Evolutionary conservation across 2,329 filamentous ascomycete species (phyloP).

Genomic region (Periconia macrospinosa): DNA sequence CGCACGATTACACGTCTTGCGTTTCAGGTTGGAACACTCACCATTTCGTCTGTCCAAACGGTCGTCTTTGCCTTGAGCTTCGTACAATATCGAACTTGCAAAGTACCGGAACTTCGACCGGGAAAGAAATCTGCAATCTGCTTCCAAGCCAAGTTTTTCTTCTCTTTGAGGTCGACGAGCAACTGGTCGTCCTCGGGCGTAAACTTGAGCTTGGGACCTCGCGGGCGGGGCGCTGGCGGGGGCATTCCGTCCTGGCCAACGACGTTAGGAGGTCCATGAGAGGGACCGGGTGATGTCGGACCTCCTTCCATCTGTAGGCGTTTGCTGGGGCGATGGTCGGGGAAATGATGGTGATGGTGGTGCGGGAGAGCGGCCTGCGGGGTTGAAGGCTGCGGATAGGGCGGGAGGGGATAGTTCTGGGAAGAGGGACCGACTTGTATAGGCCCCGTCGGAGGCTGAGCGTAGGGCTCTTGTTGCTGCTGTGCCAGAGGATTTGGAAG

Average conservation of each 20-base stretch:
- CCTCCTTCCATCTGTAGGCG: slow-evolving; percentile 59
- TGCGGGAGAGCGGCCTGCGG: slow-evolving; percentile 30
- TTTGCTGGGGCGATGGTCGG: slow-evolving; percentile 68
- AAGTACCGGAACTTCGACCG: slow-evolving; percentile 82
- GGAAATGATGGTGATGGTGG: slow-evolving; percentile 77
- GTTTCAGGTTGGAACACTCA: slow-evolving; percentile 54
- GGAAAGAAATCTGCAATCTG: slow-evolving; percentile 97
- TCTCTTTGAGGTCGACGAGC: slow-evolving; percentile 88
- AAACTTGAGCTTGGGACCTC: slow-evolving; percentile 90
- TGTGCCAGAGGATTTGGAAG: slow-evolving; percentile 45
- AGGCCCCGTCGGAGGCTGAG: slow-evolving; percentile 36
- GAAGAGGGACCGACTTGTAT: slow-evolving; percentile 44
- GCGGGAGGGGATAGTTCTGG: slow-evolving; percentile 40
- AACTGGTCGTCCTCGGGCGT: slow-evolving; percentile 88
- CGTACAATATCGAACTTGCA: slow-evolving; percentile 93
- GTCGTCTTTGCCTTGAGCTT: slow-evolving; percentile 94
- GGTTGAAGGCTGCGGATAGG: slow-evolving; percentile 34
- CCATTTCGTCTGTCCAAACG: slow-evolving; percentile 91
- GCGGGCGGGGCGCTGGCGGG: slow-evolving; percentile 73
- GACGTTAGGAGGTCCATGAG: slow-evolving; percentile 74
- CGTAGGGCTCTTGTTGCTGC: slow-evolving; percentile 38
- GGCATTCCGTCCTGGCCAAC: slow-evolving; percentile 90
- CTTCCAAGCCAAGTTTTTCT: slow-evolving; percentile 94
- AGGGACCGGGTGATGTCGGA: slow-evolving; percentile 38
- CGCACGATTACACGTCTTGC: slow-evolving; percentile 35